These are phyloP conservation scores for Persicaria maculosa DNA, from an alignment of 148 eudicot genomes.

Conservation along the genomic window DNA sequence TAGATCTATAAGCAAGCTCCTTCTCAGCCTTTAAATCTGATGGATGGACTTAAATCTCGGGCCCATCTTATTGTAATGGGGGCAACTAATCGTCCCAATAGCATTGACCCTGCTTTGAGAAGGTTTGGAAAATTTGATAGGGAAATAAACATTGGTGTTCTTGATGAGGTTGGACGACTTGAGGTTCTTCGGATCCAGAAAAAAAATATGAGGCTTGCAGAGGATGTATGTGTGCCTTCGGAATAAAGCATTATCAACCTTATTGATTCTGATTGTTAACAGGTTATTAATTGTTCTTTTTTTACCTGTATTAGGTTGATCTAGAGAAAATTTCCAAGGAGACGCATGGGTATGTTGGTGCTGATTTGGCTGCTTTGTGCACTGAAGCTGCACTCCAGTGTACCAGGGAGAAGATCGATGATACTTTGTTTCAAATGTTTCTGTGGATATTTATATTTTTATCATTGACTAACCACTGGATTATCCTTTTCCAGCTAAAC, in stretches of 20 bases:
- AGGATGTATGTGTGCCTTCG: constrained; percentile 38
- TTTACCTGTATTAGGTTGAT: constrained; percentile 45
- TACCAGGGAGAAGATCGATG: constrained; percentile 89
- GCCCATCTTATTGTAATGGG: constrained; percentile 90
- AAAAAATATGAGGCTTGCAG: constrained; percentile 88
- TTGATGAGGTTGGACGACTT: constrained; percentile 83
- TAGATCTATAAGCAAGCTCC: too few species aligned
- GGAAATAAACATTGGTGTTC: constrained; percentile 90
- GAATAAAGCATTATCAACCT: background rate
- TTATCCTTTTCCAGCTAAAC: too few species aligned
- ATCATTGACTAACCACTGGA: too few species aligned
- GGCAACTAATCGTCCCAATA: constrained; percentile 88
- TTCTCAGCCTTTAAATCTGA: constrained; percentile 80
- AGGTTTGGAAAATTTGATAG: constrained; percentile 89
- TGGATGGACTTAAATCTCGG: constrained; percentile 89
- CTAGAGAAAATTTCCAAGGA: too few species aligned
- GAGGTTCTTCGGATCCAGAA: constrained; percentile 90
- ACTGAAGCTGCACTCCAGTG: constrained; percentile 92
- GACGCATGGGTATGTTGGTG: too few species aligned
- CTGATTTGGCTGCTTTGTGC: too few species aligned
- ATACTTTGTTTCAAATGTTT: constrained; percentile 12
- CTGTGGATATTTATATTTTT: too few species aligned
- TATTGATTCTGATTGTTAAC: background rate
- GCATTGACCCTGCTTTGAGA: constrained; percentile 85
- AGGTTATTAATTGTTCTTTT: background rate